Percentiles rank a stretch among this genome's conserved stretches.
Conservation (phyloP, 2,329 filamentous ascomycete species). For the Ceratocystis alfenasii region DNA sequence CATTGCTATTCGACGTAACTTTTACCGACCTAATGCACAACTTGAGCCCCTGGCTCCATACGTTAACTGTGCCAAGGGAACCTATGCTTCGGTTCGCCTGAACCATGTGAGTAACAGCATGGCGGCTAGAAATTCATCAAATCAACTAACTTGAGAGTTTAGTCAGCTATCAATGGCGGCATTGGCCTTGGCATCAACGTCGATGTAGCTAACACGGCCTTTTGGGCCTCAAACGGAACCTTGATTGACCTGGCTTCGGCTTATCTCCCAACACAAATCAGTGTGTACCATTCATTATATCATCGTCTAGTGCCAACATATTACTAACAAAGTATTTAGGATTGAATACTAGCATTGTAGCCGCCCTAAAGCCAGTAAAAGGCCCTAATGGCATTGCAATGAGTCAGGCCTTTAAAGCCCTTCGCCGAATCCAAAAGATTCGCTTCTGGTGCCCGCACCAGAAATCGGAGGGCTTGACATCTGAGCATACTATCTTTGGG, state of each 20-base stretch:
- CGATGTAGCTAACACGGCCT: conserved; percentile 83
- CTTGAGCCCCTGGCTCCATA: conserved; percentile 41
- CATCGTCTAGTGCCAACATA: neutral
- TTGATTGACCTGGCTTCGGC: conserved; percentile 30
- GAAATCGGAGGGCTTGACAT: conserved; percentile 32
- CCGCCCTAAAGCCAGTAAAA: neutral
- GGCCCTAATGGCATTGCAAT: neutral
- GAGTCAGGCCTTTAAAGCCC: conserved; percentile 32
- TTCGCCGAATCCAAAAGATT: conserved; percentile 44
- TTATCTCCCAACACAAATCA: neutral
- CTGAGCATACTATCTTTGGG: conserved; percentile 41
- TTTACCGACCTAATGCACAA: conserved; percentile 51
- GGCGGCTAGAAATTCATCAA: neutral
- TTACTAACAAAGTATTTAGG: neutral
- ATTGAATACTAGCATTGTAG: neutral
- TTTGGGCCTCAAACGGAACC: conserved; percentile 49
- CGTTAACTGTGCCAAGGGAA: conserved; percentile 74
- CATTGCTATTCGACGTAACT: conserved; percentile 65
- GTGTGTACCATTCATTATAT: neutral
- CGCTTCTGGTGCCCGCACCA: conserved; percentile 46
- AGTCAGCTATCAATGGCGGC: conserved; percentile 29
- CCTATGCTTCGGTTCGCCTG: conserved; percentile 74
- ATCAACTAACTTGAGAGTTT: neutral
- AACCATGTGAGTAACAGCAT: conserved; percentile 36
- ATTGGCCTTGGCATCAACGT: conserved; percentile 69